phyloP scores from a whole-genome alignment of 2,329 filamentous ascomycete species.

The Parastagonospora nodorum region DNA sequence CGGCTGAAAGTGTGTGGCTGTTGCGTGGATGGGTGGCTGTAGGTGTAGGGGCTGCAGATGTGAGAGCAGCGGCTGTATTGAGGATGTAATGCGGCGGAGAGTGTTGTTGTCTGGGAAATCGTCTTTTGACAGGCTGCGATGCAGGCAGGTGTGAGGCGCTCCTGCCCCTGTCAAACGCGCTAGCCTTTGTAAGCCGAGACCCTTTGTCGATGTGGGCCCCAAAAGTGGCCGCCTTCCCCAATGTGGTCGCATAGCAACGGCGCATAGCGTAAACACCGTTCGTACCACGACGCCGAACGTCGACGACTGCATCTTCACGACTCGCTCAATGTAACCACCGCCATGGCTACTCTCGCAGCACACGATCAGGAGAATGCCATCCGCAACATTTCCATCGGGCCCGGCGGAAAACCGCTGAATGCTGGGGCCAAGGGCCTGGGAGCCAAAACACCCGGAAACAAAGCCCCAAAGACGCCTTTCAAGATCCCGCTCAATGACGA shows the following conservation, averaged over 20 bases:
- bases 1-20: slow-evolving; percentile 17
- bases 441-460: slow-evolving; percentile 79
- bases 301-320: slow-evolving; percentile 14
- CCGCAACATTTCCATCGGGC: slow-evolving; percentile 72
- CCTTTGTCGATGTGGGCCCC: neutral
- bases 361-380: slow-evolving; percentile 89
- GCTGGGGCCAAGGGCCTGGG: slow-evolving; percentile 65
- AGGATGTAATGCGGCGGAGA: slow-evolving; percentile 10
- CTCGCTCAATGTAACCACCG: slow-evolving; percentile 39
- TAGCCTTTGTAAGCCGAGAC: neutral
- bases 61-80: slow-evolving; percentile 8
- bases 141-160: slow-evolving; percentile 27
- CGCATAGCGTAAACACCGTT: neutral
- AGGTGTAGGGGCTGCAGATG: slow-evolving; percentile 5
- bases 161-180: neutral
- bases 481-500: slow-evolving; percentile 81
- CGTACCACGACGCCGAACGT: neutral
- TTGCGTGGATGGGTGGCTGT: slow-evolving; percentile 4
- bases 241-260: slow-evolving; percentile 1
- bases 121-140: slow-evolving; percentile 28
- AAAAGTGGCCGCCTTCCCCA: slow-evolving; percentile 1
- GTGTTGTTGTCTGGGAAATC: slow-evolving; percentile 32
- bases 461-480: slow-evolving; percentile 81
- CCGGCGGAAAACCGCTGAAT: slow-evolving; percentile 72
- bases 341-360: slow-evolving; percentile 71